These are phyloP conservation scores for Luvunga scandens DNA, from an alignment of 345 rosid genomes.

Conservation along the genomic window DNA sequence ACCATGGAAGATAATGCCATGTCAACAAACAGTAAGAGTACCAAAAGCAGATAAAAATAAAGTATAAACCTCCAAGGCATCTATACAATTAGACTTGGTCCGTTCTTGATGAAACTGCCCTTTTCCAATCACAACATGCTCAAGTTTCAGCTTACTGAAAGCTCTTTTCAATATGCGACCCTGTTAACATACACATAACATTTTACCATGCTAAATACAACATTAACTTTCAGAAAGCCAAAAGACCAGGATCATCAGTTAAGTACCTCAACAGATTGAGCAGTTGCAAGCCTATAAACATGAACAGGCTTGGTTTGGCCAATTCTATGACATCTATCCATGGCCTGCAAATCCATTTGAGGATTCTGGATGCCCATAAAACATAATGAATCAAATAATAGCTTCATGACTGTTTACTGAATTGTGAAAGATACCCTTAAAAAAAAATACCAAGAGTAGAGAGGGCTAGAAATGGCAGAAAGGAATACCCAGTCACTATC, in stretches of 20 bases:
- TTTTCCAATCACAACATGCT: constrained; percentile 91
- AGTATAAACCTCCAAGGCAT: constrained; percentile 45
- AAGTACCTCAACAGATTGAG: constrained; percentile 85
- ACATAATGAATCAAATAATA: constrained; percentile 16
- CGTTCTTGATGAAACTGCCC: constrained; percentile 95
- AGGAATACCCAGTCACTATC: constrained; percentile 93
- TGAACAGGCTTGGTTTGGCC: constrained; percentile 99
- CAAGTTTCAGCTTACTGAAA: constrained; percentile 85
- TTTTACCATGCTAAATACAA: constrained; percentile 10
- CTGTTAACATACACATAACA: constrained; percentile 35
- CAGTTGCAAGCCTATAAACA: constrained; percentile 92
- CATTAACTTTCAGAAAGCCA: neutral
- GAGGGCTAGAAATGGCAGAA: neutral
- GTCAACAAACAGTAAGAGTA: neutral
- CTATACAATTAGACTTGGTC: constrained; percentile 25
- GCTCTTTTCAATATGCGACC: constrained; percentile 92
- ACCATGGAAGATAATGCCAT: neutral
- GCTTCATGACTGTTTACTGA: neutral
- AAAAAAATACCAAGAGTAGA: neutral
- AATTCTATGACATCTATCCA: constrained; percentile 98
- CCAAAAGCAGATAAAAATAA: neutral
- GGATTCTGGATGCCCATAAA: constrained; percentile 63
- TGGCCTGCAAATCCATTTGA: constrained; percentile 98
- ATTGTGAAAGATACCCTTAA: neutral
- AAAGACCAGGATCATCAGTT: neutral